phyloP scores from a whole-genome alignment of 495 filamentous ascomycete species.

The Xylaria sp. region DNA sequence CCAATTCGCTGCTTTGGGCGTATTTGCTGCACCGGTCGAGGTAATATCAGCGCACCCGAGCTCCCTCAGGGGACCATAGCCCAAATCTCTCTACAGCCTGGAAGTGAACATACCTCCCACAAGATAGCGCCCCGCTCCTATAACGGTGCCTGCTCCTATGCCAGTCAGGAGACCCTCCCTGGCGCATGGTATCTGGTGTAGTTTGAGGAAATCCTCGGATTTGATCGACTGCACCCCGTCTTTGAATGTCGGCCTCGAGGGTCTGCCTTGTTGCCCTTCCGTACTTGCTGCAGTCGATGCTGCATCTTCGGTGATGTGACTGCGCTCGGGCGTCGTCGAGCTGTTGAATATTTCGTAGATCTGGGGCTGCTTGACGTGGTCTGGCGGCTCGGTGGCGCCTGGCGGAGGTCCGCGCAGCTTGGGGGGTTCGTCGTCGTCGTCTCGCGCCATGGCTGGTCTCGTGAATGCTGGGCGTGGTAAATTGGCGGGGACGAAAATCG shows the following conservation, averaged over 20 bases:
- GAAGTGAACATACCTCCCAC: conserved; percentile 69
- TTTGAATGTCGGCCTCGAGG: conserved; percentile 58
- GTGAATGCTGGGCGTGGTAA: conserved; percentile 9
- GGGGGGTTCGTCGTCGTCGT: conserved; percentile 36
- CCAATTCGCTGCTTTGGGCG: conserved; percentile 76
- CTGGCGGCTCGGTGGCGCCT: conserved; percentile 43
- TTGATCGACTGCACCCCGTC: conserved; percentile 73
- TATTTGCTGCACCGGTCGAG: conserved; percentile 46
- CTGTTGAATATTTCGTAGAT: conserved; percentile 51
- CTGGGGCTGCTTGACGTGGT: conserved; percentile 41
- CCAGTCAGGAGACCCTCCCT: conserved; percentile 82
- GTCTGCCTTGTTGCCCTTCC: conserved; percentile 46
- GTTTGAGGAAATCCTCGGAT: conserved; percentile 70
- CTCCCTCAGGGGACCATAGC: background rate
- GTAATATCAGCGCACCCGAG: conserved; percentile 24
- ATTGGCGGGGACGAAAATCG: conserved; percentile 16
- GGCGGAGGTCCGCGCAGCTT: conserved; percentile 44
- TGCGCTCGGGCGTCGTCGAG: conserved; percentile 44
- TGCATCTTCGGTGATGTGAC: conserved; percentile 22
- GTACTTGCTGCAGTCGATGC: conserved; percentile 14
- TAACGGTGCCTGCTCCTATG: conserved; percentile 75
- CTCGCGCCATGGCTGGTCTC: conserved; percentile 36
- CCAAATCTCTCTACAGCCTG: background rate
- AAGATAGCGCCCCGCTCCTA: conserved; percentile 74
- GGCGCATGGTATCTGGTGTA: conserved; percentile 84